Conservation (phyloP, 257 asterid genomes). For the Salvia miltiorrhiza region DNA sequence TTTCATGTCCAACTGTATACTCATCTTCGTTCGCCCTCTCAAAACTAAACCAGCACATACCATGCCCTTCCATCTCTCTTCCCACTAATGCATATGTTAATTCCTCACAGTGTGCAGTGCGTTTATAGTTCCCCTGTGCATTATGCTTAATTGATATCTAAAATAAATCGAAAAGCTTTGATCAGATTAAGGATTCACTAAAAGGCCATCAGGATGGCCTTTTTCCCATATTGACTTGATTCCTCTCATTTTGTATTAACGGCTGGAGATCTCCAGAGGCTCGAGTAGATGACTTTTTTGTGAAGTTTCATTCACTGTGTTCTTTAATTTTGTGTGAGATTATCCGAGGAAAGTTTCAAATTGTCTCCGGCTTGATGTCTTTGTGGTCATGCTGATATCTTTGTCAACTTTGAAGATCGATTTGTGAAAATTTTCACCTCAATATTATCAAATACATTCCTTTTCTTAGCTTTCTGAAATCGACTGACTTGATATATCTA, state of each 20-base stretch:
- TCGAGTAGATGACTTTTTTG: neutral
- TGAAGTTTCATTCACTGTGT: neutral
- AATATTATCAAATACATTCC: neutral
- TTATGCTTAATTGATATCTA: neutral
- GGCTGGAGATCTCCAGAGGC: neutral
- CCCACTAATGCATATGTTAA: neutral
- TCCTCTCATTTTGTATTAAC: neutral
- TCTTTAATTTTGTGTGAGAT: neutral
- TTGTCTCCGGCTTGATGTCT: neutral
- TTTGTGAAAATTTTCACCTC: neutral
- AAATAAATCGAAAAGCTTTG: neutral
- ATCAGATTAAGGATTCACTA: neutral
- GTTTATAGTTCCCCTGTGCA: neutral
- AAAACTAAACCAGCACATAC: neutral
- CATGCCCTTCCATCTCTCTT: neutral
- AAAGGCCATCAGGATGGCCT: neutral
- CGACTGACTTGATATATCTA: neutral
- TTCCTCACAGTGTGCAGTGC: neutral
- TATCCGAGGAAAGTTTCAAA: neutral
- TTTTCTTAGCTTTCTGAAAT: neutral
- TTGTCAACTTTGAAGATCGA: neutral
- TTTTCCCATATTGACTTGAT: neutral
- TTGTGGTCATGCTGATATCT: neutral
- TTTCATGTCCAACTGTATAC: neutral
- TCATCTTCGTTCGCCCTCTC: neutral